Evolutionary conservation across 371 early-diverging fungal species (phyloP), one percentile per base, ranked within the genome.

Genomic region (Apophysomyces variabilis): DNA sequence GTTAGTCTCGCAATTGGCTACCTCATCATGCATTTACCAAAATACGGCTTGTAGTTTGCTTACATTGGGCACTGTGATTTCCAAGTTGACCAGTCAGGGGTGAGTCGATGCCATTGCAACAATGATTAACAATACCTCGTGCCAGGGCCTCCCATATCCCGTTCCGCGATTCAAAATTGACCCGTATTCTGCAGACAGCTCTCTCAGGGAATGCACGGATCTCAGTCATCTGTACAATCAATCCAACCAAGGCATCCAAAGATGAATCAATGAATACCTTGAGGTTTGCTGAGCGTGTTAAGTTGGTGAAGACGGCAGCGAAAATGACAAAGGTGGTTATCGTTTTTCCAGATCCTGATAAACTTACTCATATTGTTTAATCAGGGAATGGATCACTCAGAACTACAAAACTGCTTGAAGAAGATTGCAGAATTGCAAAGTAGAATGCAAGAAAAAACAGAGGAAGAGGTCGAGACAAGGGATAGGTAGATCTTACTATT

Each of bases 111-210:
- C 41, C 41, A 41, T 41, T 41, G 6, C 41, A 41, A 41, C 41
- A 41, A 41, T 36, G 13, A 54, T 38, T 59, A 35, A 59, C 37
- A 14, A 7, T 7, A 9, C 61, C 2, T 54, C 60, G 56, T 60
- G 57, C 21, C 54, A 72, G 73, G 44, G 50, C 83, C 85, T 16
- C 78, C 7, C 93, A 93, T 76, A 88, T 95, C 39, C 94, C 95
- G 3, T 97, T 87, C 77, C 90, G 96, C 32, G 96, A 97, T 69
- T 94, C 95, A 7, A 97, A 98, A 72, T 76, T 98, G 50, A 98
- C 98, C 0, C 72, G 96, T 41, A 85, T 98, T 39, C 74, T 98
- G 39, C 95, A 96, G 71, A 79, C 88, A 5, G 90, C 95, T 6
- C 79, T 98, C 38, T 87, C 85, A 32, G 95, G 95, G n/a, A 90